Evolutionary conservation across 1,139 yeast genomes (phyloP), one percentile per base, ranked within the genome.

Genomic region (Saccharomycopsis hybrid): DNA sequence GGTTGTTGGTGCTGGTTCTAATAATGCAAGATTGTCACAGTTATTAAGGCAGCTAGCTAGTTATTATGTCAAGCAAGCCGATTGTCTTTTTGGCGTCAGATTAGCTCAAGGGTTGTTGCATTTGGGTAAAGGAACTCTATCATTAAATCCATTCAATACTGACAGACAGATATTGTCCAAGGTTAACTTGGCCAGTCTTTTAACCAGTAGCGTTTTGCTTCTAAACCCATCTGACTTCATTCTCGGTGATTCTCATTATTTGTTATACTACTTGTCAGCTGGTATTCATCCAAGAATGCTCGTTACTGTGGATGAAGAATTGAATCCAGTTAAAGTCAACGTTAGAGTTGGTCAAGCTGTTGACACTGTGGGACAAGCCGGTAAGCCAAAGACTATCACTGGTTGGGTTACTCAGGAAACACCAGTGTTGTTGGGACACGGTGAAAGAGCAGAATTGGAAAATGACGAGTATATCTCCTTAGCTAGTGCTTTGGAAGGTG

Each of bases 351-450:
- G 98, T 57, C 97, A 92, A 71, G 97, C 98, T 3, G 98, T 94
- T 44, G 98, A 94, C 65, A 88, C 90, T 43, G 97, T 94, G 55
- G 98, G 98, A 37, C 97, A 90, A 67, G 98, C 97, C 0, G 98
- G 99, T 71, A 88, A 88, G 61, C 98, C 98, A 41, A 92, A 92
- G 72, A 90, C 97, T 29, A 94, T 94, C 47, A 94, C 98, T 3
- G 98, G 98, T 41, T 94, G 98, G 98, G 97, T 92, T 28, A 94
- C 99, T 1, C 98, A 94, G 64, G 86, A 95, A 4, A 92, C 98
- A 0, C 99, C 99, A 0, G 98, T 92, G 28, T 73, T 94, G 60
- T 74, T 94, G 55, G 90, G 94, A 49, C 82, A 83, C 60, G 97
- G 97, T 46, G 98, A 94, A 67, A 78, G 97, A 57, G 99, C 98